Conservation (phyloP, 2,329 filamentous ascomycete genomes). For the Diaporthe sp. region DNA sequence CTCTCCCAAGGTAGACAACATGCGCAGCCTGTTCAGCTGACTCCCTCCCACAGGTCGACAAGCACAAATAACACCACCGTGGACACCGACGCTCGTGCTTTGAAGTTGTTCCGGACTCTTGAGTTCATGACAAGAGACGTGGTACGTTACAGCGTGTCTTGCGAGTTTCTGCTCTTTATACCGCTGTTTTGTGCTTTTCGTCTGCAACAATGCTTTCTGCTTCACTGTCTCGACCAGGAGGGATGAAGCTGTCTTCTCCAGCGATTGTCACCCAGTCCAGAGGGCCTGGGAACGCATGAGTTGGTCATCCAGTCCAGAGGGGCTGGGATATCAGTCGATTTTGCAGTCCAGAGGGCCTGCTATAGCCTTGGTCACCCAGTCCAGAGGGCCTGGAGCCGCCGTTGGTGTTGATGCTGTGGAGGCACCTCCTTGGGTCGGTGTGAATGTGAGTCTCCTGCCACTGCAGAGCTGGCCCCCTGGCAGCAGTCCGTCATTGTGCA, state of each 20-base stretch:
- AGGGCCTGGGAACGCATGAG: background rate
- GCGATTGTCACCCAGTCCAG: background rate
- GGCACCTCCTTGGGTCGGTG: background rate
- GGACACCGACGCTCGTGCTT: background rate
- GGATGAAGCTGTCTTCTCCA: background rate
- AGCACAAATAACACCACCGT: background rate
- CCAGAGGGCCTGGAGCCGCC: background rate
- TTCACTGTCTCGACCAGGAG: background rate
- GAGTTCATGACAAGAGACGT: background rate
- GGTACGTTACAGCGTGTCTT: constrained; percentile 18
- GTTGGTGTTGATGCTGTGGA: background rate
- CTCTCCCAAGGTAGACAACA: background rate
- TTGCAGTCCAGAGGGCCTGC: background rate
- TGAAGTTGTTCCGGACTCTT: background rate
- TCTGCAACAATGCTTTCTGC: background rate
- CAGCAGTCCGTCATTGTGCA: background rate
- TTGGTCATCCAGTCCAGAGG: background rate
- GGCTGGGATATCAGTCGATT: background rate
- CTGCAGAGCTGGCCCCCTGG: too few relatives aligned
- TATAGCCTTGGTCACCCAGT: background rate
- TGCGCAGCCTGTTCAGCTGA: background rate
- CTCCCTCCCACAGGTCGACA: background rate
- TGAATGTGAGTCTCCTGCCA: background rate
- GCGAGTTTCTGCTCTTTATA: background rate
- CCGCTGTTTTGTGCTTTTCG: background rate